phyloP scores from a whole-genome alignment of 202 grass and related monocot species.

The Digitaria exilis region DNA sequence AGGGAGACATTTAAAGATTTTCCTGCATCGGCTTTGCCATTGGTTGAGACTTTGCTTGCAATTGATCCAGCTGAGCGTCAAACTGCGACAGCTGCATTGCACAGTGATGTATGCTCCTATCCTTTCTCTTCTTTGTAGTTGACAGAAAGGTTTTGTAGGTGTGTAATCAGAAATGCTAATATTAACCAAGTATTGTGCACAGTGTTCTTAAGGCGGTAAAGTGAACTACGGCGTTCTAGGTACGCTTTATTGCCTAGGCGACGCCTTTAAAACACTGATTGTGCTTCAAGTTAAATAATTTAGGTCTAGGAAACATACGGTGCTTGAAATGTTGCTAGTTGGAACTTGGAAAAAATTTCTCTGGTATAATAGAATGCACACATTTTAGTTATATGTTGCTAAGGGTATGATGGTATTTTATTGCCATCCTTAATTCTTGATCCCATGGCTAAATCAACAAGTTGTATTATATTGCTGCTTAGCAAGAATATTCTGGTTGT shows the following conservation, averaged over 20 bases:
- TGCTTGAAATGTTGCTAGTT: too few species aligned
- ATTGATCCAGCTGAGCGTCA: conserved; percentile 75
- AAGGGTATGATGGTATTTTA: too few species aligned
- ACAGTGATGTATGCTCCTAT: conserved; percentile 66
- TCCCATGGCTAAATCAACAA: too few species aligned
- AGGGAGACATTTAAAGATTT: conserved; percentile 74
- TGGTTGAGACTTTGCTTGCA: conserved; percentile 80
- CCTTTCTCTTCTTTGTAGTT: conserved; percentile 10
- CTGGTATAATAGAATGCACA: background rate
- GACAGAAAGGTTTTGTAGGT: background rate
- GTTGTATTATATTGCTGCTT: background rate
- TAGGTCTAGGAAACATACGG: background rate
- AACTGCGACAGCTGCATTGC: conserved; percentile 61
- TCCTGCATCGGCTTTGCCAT: conserved; percentile 56
- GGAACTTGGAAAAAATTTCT: too few species aligned
- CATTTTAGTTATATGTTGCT: background rate
- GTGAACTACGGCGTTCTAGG: too few species aligned
- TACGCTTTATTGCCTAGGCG: too few species aligned
- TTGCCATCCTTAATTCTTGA: too few species aligned
- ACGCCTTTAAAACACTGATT: too few species aligned
- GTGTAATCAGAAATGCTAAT: conserved; percentile 15
- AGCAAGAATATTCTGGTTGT: background rate
- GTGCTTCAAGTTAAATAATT: background rate
- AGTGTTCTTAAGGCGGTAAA: too few species aligned
- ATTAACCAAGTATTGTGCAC: conserved; percentile 4